phyloP scores from a whole-genome alignment of 2,329 filamentous ascomycete genomes.

The Microthyrium microscopicum region DNA sequence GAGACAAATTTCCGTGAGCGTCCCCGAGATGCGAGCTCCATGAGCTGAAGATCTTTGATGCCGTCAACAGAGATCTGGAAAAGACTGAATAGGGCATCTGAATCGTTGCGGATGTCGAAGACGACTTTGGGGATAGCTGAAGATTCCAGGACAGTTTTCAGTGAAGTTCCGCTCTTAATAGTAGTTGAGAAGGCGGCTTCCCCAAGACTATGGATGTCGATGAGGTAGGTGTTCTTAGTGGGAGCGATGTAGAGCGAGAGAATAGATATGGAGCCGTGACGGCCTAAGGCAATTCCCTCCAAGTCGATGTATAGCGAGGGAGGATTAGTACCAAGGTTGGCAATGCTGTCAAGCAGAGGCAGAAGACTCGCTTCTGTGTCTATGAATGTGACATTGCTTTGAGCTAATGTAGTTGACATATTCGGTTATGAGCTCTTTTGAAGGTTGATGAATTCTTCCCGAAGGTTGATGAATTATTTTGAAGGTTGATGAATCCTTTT shows the following conservation, averaged over 20 bases:
- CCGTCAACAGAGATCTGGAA: constrained; percentile 28
- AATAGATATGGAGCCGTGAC: constrained; percentile 30
- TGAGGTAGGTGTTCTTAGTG: constrained; percentile 20
- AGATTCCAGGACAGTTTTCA: constrained; percentile 30
- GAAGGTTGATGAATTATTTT: too few species aligned
- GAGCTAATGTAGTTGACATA: too few species aligned
- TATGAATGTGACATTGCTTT: too few species aligned
- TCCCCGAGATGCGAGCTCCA: constrained; percentile 30
- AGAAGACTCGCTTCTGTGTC: too few species aligned
- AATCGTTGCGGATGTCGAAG: constrained; percentile 43
- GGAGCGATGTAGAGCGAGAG: constrained; percentile 23
- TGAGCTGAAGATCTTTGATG: constrained; percentile 38
- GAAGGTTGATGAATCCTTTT: too few species aligned
- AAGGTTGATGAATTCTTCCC: too few species aligned
- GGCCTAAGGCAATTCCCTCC: constrained; percentile 28
- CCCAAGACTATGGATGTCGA: constrained; percentile 28
- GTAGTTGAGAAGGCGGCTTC: constrained; percentile 24
- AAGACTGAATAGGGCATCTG: constrained; percentile 35
- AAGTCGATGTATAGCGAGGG: constrained; percentile 29
- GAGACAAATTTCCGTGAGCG: constrained; percentile 13
- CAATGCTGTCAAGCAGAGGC: too few species aligned
- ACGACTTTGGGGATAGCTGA: constrained; percentile 31
- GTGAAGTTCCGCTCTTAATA: constrained; percentile 10
- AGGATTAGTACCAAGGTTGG: too few species aligned
- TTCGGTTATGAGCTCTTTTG: too few species aligned